Evolutionary conservation across 2,329 filamentous ascomycete genomes (phyloP).

Genomic region (Claviceps cyperi): DNA sequence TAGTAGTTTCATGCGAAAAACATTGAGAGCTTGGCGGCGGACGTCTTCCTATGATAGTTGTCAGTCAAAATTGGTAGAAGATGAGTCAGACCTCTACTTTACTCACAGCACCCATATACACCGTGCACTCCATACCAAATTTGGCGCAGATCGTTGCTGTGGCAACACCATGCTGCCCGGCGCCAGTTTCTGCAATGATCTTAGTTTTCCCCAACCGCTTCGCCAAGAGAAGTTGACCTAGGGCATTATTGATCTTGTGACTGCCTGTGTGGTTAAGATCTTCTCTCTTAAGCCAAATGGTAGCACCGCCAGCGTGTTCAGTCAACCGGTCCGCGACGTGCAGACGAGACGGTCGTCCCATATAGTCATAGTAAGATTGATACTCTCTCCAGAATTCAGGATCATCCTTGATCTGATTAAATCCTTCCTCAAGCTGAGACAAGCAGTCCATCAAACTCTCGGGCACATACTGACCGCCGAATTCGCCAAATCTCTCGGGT

Average conservation of each 20-base stretch:
- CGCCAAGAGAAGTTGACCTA: slow-evolving; percentile 84
- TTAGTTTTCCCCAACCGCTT: slow-evolving; percentile 80
- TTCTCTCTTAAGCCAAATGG: slow-evolving; percentile 96
- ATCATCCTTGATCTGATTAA: slow-evolving; percentile 75
- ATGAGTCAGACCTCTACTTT: neutral
- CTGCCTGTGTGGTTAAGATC: slow-evolving; percentile 96
- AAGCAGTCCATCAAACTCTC: slow-evolving; percentile 97
- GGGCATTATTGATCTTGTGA: slow-evolving; percentile 98
- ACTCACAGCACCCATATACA: slow-evolving; percentile 81
- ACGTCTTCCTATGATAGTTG: slow-evolving; percentile 57
- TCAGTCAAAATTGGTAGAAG: slow-evolving; percentile 10
- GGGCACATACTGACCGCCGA: slow-evolving; percentile 93
- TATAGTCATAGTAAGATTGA: slow-evolving; percentile 89
- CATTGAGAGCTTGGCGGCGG: slow-evolving; percentile 86
- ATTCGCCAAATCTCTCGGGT: slow-evolving; percentile 83
- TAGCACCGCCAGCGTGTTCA: slow-evolving; percentile 77
- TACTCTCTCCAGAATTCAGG: slow-evolving; percentile 95
- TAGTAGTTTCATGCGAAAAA: slow-evolving; percentile 95
- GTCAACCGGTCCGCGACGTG: slow-evolving; percentile 83
- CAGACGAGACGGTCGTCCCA: slow-evolving; percentile 84
- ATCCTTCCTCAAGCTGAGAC: slow-evolving; percentile 77
- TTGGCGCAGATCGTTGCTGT: slow-evolving; percentile 96
- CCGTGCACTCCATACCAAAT: slow-evolving; percentile 94
- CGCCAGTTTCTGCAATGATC: slow-evolving; percentile 96
- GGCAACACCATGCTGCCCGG: slow-evolving; percentile 93